Evolutionary conservation across 2,329 filamentous ascomycete genomes (phyloP).

Genomic region (Pseudocercospora vitis): DNA sequence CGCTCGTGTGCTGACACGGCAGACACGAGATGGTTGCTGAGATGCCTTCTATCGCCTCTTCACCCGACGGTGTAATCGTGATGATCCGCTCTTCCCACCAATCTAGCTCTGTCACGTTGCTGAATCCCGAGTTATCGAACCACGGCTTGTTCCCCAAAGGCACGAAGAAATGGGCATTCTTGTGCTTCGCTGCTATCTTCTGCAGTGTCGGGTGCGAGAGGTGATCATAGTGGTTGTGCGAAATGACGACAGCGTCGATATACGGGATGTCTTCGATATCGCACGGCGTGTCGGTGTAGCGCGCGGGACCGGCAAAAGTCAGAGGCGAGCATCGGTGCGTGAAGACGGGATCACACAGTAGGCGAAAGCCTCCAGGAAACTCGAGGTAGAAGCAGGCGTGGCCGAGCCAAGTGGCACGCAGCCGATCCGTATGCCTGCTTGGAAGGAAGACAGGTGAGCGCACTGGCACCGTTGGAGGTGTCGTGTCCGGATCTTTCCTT

Average conservation of each 20-base stretch:
- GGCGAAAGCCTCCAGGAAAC: constrained; percentile 79
- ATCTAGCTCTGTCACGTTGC: constrained; percentile 83
- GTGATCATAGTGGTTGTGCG: constrained; percentile 89
- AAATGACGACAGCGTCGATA: constrained; percentile 74
- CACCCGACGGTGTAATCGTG: constrained; percentile 52
- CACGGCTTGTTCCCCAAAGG: constrained; percentile 79
- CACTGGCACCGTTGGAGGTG: constrained; percentile 65
- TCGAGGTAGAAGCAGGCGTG: constrained; percentile 94
- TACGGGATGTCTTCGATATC: constrained; percentile 73
- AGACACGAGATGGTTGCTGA: constrained; percentile 72
- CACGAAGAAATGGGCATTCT: constrained; percentile 82
- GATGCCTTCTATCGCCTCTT: constrained; percentile 59
- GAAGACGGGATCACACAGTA: constrained; percentile 92
- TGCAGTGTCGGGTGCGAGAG: constrained; percentile 73
- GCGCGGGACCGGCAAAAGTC: constrained; percentile 67
- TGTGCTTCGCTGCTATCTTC: constrained; percentile 69
- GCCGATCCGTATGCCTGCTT: constrained; percentile 56
- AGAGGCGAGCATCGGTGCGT: constrained; percentile 82
- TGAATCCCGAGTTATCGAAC: constrained; percentile 70
- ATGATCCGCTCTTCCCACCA: constrained; percentile 89
- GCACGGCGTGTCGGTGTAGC: constrained; percentile 77
- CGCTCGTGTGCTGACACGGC: constrained; percentile 80
- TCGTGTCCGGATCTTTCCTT: constrained; percentile 58
- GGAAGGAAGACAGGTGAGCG: constrained; percentile 66
- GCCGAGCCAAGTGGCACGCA: constrained; percentile 91